Conservation (phyloP, 768 basidiomycete genomes). For the Pleurotus salmoneostramineus region DNA sequence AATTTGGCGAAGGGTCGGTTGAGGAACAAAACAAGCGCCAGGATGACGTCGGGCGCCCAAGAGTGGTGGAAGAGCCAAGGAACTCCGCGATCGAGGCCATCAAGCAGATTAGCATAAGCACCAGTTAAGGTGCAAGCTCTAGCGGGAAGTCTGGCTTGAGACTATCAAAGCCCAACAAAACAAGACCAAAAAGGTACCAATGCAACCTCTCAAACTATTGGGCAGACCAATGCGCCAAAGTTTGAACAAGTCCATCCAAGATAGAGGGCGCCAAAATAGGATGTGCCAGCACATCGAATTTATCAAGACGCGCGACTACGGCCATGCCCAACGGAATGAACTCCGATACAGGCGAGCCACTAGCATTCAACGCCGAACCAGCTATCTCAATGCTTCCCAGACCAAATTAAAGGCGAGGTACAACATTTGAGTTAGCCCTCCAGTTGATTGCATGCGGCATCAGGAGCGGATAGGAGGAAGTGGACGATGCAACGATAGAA, state of each 20-base stretch:
- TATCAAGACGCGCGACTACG: too few relatives aligned
- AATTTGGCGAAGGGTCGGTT: neutral
- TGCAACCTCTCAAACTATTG: neutral
- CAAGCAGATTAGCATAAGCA: too few relatives aligned
- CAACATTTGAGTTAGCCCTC: too few relatives aligned
- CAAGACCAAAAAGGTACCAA: neutral
- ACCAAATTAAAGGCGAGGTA: too few relatives aligned
- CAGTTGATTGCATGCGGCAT: too few relatives aligned
- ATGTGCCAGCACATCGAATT: neutral
- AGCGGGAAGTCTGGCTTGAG: neutral
- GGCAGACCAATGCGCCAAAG: neutral
- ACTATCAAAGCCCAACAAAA: neutral
- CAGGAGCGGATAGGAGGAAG: too few relatives aligned
- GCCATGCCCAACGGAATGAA: too few relatives aligned
- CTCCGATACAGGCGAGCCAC: too few relatives aligned
- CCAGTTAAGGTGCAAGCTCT: neutral
- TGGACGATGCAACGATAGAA: too few relatives aligned
- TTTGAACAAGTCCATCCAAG: neutral
- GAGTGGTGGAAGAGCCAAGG: neutral
- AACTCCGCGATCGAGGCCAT: neutral
- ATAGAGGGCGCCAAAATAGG: neutral
- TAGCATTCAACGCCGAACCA: too few relatives aligned
- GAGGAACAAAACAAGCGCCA: neutral
- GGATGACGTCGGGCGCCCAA: neutral
- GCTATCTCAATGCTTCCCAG: too few relatives aligned